phyloP scores from a whole-genome alignment of 139 green algal genomes.

The Asterochloris erici region DNA sequence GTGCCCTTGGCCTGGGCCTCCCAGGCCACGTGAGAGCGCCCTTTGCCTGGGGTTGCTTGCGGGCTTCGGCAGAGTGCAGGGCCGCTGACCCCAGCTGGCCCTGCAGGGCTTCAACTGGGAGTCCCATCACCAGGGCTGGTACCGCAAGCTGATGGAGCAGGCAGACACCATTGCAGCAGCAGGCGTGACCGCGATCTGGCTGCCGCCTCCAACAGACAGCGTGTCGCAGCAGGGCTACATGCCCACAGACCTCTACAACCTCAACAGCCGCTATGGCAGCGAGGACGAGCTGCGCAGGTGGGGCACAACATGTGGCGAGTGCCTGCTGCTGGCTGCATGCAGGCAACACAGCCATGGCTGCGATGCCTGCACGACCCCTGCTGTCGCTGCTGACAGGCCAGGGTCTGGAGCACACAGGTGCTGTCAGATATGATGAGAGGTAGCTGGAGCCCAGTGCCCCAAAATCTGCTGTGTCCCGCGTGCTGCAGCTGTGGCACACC shows the following conservation, averaged over 20 bases:
- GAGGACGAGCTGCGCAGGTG: constrained; percentile 48
- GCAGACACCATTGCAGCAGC: constrained; percentile 1
- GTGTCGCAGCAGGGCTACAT: constrained; percentile 78
- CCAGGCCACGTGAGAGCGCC: neutral
- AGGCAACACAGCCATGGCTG: too few relatives aligned
- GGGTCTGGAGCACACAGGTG: too few relatives aligned
- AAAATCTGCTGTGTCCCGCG: too few relatives aligned
- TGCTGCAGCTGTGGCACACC: too few relatives aligned
- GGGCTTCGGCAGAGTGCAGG: neutral
- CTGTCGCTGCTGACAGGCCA: too few relatives aligned
- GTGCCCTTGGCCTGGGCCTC: neutral
- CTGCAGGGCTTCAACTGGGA: constrained; percentile 31
- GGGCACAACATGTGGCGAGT: too few relatives aligned
- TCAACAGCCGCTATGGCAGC: constrained; percentile 52
- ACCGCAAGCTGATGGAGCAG: neutral
- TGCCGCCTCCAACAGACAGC: constrained; percentile 66
- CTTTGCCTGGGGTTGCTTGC: neutral
- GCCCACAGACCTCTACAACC: constrained; percentile 63
- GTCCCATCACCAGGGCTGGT: constrained; percentile 6
- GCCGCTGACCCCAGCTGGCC: neutral
- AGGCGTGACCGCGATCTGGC: constrained; percentile 59
- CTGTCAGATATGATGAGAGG: too few relatives aligned
- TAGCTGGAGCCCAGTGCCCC: too few relatives aligned
- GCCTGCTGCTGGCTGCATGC: too few relatives aligned
- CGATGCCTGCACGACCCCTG: too few relatives aligned